Evolutionary conservation across 805 yeast genomes (phyloP).

Genomic region (Cyberlindnera maclurae): DNA sequence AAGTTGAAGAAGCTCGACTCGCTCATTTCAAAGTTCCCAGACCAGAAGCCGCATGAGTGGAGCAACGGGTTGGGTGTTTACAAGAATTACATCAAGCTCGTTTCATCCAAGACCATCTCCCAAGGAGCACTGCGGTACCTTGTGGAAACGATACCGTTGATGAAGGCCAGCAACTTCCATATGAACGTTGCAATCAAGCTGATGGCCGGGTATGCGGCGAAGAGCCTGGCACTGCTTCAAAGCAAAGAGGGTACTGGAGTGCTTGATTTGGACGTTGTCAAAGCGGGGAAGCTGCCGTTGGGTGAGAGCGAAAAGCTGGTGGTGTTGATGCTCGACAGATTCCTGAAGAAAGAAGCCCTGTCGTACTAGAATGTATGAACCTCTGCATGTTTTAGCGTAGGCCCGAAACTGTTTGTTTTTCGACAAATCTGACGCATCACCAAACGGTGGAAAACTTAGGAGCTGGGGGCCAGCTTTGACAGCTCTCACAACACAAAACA

Average conservation of each 20-base stretch:
- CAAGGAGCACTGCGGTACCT: conserved; percentile 32
- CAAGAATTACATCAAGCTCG: conserved; percentile 37
- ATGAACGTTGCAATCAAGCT: conserved; percentile 44
- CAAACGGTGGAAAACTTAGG: no score
- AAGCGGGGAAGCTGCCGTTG: conserved; percentile 32
- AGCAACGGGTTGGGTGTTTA: conserved; percentile 52
- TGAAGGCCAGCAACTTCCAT: conserved; percentile 29
- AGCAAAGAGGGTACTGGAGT: conserved; percentile 10
- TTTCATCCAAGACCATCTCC: conserved; percentile 11
- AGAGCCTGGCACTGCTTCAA: conserved; percentile 9
- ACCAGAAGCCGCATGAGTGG: conserved; percentile 40
- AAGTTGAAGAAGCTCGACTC: conserved; percentile 25
- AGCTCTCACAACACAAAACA: no score
- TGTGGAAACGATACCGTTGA: conserved; percentile 37
- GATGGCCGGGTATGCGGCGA: conserved; percentile 42
- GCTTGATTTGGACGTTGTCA: conserved; percentile 24
- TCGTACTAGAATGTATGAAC: conserved; percentile 1
- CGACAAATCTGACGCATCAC: no score
- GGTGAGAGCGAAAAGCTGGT: conserved; percentile 28
- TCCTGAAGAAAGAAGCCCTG: conserved; percentile 7
- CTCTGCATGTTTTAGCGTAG: no score
- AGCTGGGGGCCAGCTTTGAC: no score
- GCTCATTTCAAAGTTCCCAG: conserved; percentile 39
- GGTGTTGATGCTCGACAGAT: conserved; percentile 8
- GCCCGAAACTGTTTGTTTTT: no score